Conservation (phyloP, 2,329 filamentous ascomycete genomes). For the Aspergillus brunneoviolaceus region DNA sequence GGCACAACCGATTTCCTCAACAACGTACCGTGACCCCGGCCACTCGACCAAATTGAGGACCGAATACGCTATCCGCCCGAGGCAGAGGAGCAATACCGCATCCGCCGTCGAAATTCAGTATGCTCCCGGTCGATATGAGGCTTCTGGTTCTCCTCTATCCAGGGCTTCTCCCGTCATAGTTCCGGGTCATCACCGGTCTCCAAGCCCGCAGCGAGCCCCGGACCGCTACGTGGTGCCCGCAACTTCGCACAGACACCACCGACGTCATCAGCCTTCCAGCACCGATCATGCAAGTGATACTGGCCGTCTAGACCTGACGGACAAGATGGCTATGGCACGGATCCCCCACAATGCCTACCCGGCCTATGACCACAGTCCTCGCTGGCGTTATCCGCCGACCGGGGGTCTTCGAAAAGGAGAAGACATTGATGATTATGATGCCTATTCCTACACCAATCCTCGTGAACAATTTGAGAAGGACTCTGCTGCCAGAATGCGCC, state of each 20-base stretch:
- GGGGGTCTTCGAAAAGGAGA: conserved; percentile 33
- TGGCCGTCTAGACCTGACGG: conserved; percentile 28
- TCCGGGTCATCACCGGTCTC: conserved; percentile 30
- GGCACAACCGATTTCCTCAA: conserved; percentile 34
- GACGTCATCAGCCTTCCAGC: conserved; percentile 34
- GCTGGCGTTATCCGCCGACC: conserved; percentile 30
- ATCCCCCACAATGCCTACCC: conserved; percentile 26
- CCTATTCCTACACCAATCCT: conserved; percentile 50
- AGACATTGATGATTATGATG: conserved; percentile 43
- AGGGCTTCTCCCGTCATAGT: conserved; percentile 30
- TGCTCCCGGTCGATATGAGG: conserved; percentile 27
- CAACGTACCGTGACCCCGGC: conserved; percentile 32
- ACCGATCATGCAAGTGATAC: conserved; percentile 40
- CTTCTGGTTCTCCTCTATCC: conserved; percentile 23
- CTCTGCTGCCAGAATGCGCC: conserved; percentile 38
- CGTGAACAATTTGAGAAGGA: conserved; percentile 50
- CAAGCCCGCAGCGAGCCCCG: conserved; percentile 34
- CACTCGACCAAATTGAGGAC: conserved; percentile 35
- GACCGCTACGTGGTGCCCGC: conserved; percentile 37
- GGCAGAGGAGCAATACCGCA: conserved; percentile 37
- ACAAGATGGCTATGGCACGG: conserved; percentile 20
- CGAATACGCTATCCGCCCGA: conserved; percentile 39
- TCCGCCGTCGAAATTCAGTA: conserved; percentile 30
- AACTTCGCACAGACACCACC: conserved; percentile 27
- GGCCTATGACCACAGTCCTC: conserved; percentile 24